phyloP scores from a whole-genome alignment of 2,329 filamentous ascomycete species.

The Pezicula radicicola region DNA sequence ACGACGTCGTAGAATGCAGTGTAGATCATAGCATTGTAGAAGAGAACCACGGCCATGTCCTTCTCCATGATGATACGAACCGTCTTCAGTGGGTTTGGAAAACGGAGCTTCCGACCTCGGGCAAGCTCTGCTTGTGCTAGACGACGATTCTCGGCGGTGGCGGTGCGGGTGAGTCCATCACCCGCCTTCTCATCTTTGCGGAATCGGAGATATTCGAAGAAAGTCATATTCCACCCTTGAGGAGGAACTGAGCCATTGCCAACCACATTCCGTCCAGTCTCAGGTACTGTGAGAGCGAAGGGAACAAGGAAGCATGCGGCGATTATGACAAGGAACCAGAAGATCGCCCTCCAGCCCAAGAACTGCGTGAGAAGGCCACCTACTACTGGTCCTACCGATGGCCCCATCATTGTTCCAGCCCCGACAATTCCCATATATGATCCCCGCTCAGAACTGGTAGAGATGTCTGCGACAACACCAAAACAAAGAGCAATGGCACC shows the following conservation, averaged over 20 bases:
- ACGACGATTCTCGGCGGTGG: constrained; percentile 30
- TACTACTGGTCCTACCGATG: constrained; percentile 46
- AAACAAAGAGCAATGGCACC: constrained; percentile 66
- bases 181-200: constrained; percentile 20
- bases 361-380: constrained; percentile 44
- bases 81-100: constrained; percentile 56
- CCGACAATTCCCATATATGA: constrained; percentile 68
- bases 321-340: constrained; percentile 51
- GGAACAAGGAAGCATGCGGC: constrained; percentile 34
- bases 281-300: constrained; percentile 25
- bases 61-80: constrained; percentile 53
- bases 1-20: constrained; percentile 50
- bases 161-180: constrained; percentile 20
- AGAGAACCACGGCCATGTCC: constrained; percentile 51
- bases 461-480: constrained; percentile 70
- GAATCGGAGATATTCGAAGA: constrained; percentile 41
- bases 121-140: constrained; percentile 31
- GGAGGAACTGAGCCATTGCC: constrained; percentile 49
- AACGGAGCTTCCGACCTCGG: constrained; percentile 39
- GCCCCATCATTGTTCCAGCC: constrained; percentile 48
- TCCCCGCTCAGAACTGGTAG: constrained; percentile 66
- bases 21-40: constrained; percentile 52
- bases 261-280: constrained; percentile 30
- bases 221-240: constrained; percentile 54
- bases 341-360: constrained; percentile 48